Evolutionary conservation across 495 filamentous ascomycete species (phyloP).

Genomic region (Lophiotrema nucula): DNA sequence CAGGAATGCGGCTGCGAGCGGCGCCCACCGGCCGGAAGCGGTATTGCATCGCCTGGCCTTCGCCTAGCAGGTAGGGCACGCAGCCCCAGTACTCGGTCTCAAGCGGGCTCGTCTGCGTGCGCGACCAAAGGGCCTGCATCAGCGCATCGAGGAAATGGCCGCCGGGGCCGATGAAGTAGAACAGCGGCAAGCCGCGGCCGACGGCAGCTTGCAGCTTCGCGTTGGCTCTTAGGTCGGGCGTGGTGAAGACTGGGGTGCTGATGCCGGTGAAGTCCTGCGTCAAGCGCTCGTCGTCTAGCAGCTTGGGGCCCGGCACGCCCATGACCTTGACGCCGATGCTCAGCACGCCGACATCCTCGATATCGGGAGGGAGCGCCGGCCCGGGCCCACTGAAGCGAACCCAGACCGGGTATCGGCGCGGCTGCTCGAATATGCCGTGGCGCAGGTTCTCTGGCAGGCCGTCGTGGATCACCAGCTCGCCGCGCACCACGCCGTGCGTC

Average conservation of each 20-base stretch:
- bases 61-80: slow-evolving; percentile 17
- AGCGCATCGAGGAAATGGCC: slow-evolving; percentile 20
- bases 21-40: slow-evolving; percentile 14
- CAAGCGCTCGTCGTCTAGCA: slow-evolving; percentile 14
- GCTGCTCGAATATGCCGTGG: slow-evolving; percentile 13
- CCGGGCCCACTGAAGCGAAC: slow-evolving; percentile 15
- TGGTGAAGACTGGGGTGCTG: slow-evolving; percentile 17
- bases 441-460: slow-evolving; percentile 11
- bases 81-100: slow-evolving; percentile 18
- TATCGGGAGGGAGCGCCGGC: slow-evolving; percentile 9
- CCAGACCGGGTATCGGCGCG: slow-evolving; percentile 15
- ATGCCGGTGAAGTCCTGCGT: slow-evolving; percentile 19
- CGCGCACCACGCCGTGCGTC: slow-evolving; percentile 18
- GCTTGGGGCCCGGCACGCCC: slow-evolving; percentile 18
- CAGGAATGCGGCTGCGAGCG: slow-evolving; percentile 14
- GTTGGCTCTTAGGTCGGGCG: slow-evolving; percentile 13
- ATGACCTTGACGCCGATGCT: slow-evolving; percentile 20
- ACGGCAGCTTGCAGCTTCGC: slow-evolving; percentile 21
- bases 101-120: slow-evolving; percentile 20
- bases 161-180: slow-evolving; percentile 11
- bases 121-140: slow-evolving; percentile 18
- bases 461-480: slow-evolving; percentile 18
- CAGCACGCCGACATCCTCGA: slow-evolving; percentile 19
- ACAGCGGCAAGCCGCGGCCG: slow-evolving; percentile 12
- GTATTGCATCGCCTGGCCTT: slow-evolving; percentile 17